Percentiles rank a stretch among this genome's conserved stretches.
These are phyloP conservation scores for Aspergillus floridensis DNA, from an alignment of 2,329 filamentous ascomycete genomes.

Conservation along the genomic window DNA sequence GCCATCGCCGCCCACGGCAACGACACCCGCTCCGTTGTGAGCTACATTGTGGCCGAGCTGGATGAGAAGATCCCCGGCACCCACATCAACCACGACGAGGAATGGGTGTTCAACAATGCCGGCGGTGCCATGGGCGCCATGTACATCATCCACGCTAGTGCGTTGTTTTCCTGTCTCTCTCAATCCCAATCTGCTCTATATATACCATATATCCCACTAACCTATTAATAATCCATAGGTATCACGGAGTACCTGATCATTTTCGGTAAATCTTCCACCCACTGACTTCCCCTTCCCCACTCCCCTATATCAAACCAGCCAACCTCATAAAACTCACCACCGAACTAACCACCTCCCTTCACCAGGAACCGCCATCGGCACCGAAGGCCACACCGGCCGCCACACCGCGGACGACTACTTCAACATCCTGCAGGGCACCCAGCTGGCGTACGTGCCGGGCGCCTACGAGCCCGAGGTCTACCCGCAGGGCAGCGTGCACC, in stretches of 20 bases:
- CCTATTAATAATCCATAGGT: constrained; percentile 22
- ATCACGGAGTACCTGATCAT: constrained; percentile 89
- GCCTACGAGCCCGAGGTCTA: constrained; percentile 39
- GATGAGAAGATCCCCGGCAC: constrained; percentile 46
- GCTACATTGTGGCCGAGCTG: constrained; percentile 69
- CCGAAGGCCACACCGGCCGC: constrained; percentile 82
- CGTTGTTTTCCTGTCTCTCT: constrained; percentile 25
- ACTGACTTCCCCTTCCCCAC: neutral
- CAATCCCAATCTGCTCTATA: neutral
- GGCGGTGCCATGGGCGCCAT: constrained; percentile 89
- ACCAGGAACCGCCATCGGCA: constrained; percentile 55
- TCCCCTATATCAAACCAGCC: neutral
- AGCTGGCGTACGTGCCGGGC: constrained; percentile 40
- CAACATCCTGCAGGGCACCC: constrained; percentile 65
- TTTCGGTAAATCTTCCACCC: constrained; percentile 55
- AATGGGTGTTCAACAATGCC: constrained; percentile 91
- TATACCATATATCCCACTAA: neutral
- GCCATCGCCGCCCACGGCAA: constrained; percentile 70
- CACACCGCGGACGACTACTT: constrained; percentile 96
- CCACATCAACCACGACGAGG: constrained; percentile 67
- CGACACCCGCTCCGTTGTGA: constrained; percentile 67
- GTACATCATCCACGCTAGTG: constrained; percentile 85
- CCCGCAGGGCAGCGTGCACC: constrained; percentile 39
- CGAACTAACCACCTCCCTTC: neutral
- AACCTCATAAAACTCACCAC: neutral